These are phyloP conservation scores for Xanthoconium stramineum DNA, from an alignment of 768 basidiomycete genomes.

Conservation along the genomic window DNA sequence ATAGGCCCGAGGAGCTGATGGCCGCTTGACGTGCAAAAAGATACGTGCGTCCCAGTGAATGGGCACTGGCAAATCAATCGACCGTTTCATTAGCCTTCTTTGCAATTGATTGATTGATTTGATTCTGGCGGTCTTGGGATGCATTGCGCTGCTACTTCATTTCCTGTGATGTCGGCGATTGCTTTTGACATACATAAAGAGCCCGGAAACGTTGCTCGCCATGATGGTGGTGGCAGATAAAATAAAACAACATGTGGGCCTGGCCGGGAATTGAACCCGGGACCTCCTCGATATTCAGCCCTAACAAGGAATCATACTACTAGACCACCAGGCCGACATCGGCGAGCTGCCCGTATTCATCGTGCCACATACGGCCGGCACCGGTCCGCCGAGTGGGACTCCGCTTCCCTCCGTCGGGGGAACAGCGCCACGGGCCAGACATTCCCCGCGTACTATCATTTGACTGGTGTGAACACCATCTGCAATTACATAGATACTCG, in stretches of 20 bases:
- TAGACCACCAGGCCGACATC: slow-evolving; percentile 53
- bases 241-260: slow-evolving; percentile 37
- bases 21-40: slow-evolving; percentile 42
- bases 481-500: too few species aligned
- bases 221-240: neutral
- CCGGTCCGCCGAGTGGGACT: too few species aligned
- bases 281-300: slow-evolving; percentile 64
- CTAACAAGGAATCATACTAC: slow-evolving; percentile 68
- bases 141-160: slow-evolving; percentile 26
- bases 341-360: neutral
- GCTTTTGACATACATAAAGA: neutral
- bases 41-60: slow-evolving; percentile 16
- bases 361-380: too few species aligned
- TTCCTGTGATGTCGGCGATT: slow-evolving; percentile 32
- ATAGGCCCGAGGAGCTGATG: slow-evolving; percentile 31
- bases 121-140: slow-evolving; percentile 4
- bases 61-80: slow-evolving; percentile 27
- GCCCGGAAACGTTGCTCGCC: slow-evolving; percentile 1
- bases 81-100: slow-evolving; percentile 9
- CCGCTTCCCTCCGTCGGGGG: too few species aligned
- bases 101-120: slow-evolving; percentile 10
- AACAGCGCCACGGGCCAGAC: neutral
- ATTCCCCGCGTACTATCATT: neutral
- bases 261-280: slow-evolving; percentile 86
- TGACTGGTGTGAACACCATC: too few species aligned